These are phyloP conservation scores for Botrytis elliptica DNA, from an alignment of 2,329 filamentous ascomycete species.

Conservation along the genomic window DNA sequence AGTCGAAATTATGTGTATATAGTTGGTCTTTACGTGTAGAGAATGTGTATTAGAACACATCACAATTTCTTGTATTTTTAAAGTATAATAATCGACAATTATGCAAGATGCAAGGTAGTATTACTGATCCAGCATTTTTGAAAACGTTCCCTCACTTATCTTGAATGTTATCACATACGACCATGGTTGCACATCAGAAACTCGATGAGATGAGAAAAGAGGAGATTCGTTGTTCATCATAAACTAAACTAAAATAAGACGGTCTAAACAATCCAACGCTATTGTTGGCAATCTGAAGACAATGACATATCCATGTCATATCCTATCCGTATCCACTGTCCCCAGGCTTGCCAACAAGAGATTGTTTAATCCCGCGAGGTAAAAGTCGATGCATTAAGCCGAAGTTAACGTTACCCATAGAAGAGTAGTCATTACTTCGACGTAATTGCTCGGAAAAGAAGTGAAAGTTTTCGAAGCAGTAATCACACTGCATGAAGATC, in stretches of 20 bases:
- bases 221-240: not conserved
- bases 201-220: not conserved
- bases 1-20: no score
- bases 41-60: no score
- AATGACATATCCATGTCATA: not conserved
- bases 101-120: not conserved
- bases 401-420: not conserved
- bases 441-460: not conserved
- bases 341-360: not conserved
- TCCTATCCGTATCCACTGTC: not conserved
- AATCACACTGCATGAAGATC: not conserved
- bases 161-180: not conserved
- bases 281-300: not conserved
- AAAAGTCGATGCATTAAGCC: not conserved
- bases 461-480: not conserved
- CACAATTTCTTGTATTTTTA: no score
- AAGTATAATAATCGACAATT: not conserved
- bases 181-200: accelerated
- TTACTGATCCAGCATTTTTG: not conserved
- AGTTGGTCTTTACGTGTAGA: no score
- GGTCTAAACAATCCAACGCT: not conserved
- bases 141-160: not conserved
- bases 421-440: not conserved
- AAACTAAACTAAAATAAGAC: not conserved
- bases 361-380: not conserved